Evolutionary conservation across 352 stramenopile genomes (phyloP), one percentile per base, ranked within the genome.

Genomic region (Pythium rishiriense): DNA sequence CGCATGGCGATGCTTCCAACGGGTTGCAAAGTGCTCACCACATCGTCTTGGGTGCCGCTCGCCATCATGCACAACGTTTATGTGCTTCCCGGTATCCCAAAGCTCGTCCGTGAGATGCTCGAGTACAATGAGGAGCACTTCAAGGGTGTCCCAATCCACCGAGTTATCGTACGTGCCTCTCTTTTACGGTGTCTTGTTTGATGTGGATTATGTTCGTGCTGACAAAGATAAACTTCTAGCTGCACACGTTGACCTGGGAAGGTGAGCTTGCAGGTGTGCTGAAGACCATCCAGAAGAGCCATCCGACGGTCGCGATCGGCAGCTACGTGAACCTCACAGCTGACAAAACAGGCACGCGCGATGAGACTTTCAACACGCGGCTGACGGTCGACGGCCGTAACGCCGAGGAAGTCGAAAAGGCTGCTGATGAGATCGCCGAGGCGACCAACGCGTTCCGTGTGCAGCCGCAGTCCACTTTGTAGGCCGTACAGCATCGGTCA

Each of bases 301-400:
- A 91, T 62, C 81, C 85, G 22, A 67, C 72, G 33, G 79, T 93
- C 56, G 68, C 76, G 1, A 94, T 96, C 39, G 87, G 87, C n/a
- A 93, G 87, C 74, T 96, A 94, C 67, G 63, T 94, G 46, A 96
- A 94, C 64, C 64, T 93, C 31, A 80, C 83, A n/a, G 73, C 74
- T 11, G 72, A 90, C 46, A 79, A 90, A 29, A 84, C 69, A 0
- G 78, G 79, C 14, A 66, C 78, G 24, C 69, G 68, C 17, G 85
- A 93, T 51, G 66, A 70, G 24, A 81, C 73, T 19, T 90, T 80
- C 58, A 91, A 86, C 51, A 90, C 80, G 39, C 72, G 74, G 10
- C 72, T 91, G 31, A 90, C 83, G 2, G 71, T 91, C 41, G 81
- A 90, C 65, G 79, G 78, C 5, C 78, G 78, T 24, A 62, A 89